Evolutionary conservation across 2,329 filamentous ascomycete genomes (phyloP).

Genomic region (Periconia sp.): DNA sequence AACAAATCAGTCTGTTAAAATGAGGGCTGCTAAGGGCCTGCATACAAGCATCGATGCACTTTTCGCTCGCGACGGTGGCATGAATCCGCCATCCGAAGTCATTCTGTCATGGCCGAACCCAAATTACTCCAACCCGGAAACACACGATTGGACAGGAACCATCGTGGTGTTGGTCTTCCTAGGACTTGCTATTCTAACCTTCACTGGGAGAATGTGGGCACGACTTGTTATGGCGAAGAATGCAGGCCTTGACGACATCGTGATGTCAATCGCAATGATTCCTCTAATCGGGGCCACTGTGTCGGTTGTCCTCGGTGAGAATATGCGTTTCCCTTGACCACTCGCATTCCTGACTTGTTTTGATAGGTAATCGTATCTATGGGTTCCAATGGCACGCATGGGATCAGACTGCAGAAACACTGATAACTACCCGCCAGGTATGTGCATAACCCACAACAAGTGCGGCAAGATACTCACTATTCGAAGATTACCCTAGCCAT

Average conservation of each 20-base stretch:
- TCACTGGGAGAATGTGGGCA: constrained; percentile 55
- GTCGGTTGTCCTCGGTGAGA: constrained; percentile 32
- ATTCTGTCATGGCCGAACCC: constrained; percentile 53
- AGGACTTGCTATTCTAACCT: constrained; percentile 48
- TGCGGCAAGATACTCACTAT: background rate
- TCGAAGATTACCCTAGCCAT: constrained; percentile 36
- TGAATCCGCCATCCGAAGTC: constrained; percentile 49
- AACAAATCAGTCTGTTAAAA: too few species aligned
- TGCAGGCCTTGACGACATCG: constrained; percentile 54
- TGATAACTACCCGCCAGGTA: constrained; percentile 32
- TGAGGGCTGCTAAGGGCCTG: constrained; percentile 10
- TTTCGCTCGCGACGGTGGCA: constrained; percentile 33
- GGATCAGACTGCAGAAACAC: constrained; percentile 35
- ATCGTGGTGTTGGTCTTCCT: constrained; percentile 50
- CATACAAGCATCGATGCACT: constrained; percentile 12
- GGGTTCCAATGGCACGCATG: constrained; percentile 42
- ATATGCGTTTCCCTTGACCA: too few species aligned
- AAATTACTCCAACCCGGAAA: constrained; percentile 55
- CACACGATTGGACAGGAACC: constrained; percentile 51
- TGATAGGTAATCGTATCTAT: constrained; percentile 31
- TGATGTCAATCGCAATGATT: constrained; percentile 54
- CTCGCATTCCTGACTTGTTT: constrained; percentile 11
- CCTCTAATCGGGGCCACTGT: constrained; percentile 40
- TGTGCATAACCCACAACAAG: background rate
- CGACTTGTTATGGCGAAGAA: constrained; percentile 53